A percentile compares a stretch with the other conserved stretches of the same genome.
Conservation (phyloP, 2,329 filamentous ascomycete species). For the Myriosclerotinia scirpicola region DNA sequence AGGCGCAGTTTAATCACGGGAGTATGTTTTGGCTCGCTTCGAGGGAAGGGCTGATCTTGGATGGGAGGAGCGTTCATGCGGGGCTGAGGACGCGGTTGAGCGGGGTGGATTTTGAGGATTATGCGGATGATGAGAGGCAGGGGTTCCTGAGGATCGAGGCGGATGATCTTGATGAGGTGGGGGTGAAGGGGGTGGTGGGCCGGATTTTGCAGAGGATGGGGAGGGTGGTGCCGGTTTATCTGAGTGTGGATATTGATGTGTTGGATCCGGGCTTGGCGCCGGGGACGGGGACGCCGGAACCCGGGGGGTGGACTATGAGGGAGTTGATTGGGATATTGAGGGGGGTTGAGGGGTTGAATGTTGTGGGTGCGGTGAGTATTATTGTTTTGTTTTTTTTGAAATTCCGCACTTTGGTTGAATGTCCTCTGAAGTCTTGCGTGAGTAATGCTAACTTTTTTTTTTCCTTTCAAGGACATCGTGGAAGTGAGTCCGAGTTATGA, state of each 20-base stretch:
- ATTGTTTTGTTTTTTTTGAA: not conserved
- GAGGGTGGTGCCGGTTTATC: conserved; percentile 73
- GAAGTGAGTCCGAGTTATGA: conserved; percentile 88
- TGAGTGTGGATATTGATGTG: conserved; percentile 80
- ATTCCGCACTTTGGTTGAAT: not conserved
- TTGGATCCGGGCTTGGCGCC: conserved; percentile 70
- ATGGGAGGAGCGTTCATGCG: conserved; percentile 75
- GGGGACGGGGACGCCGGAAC: conserved; percentile 84
- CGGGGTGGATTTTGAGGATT: conserved; percentile 63
- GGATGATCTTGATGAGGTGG: conserved; percentile 85
- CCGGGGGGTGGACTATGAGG: conserved; percentile 86
- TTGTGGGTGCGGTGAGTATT: conserved; percentile 65
- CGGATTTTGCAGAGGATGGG: conserved; percentile 72
- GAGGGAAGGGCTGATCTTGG: conserved; percentile 75
- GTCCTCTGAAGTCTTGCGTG: not conserved
- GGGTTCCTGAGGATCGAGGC: conserved; percentile 79
- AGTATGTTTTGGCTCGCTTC: conserved; percentile 90
- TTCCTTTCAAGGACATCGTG: conserved; percentile 62
- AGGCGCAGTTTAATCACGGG: conserved; percentile 80
- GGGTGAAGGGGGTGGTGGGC: conserved; percentile 67
- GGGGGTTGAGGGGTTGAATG: conserved; percentile 77
- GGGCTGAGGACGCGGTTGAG: conserved; percentile 77
- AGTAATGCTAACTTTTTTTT: not conserved
- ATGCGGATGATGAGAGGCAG: conserved; percentile 70
- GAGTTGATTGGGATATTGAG: conserved; percentile 83